A percentile compares a stretch with the other conserved stretches of the same genome.
These are phyloP conservation scores for Cytospora piceicola DNA, from an alignment of 2,329 filamentous ascomycete genomes.

Conservation along the genomic window DNA sequence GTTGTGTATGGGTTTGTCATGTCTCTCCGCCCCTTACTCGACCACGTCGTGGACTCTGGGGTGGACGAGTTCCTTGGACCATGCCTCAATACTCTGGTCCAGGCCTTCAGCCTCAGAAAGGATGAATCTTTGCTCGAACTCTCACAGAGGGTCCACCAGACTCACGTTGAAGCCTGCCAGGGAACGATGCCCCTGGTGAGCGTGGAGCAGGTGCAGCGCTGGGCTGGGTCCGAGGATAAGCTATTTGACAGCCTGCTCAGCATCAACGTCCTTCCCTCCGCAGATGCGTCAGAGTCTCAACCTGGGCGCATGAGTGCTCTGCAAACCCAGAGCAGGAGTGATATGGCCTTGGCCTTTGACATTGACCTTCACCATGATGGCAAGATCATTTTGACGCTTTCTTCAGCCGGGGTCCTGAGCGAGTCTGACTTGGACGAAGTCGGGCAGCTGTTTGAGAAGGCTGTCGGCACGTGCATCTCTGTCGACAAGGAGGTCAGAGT, in stretches of 20 bases:
- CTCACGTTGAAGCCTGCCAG: conserved; percentile 30
- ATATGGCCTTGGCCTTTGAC: conserved; percentile 34
- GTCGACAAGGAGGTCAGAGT: conserved; percentile 3
- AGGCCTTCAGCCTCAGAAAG: conserved; percentile 26
- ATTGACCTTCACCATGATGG: conserved; percentile 33
- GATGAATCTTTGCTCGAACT: conserved; percentile 26
- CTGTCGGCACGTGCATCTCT: conserved; percentile 15
- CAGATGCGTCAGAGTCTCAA: not conserved
- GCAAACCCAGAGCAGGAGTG: conserved; percentile 27
- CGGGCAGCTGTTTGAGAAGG: conserved; percentile 30
- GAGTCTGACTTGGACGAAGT: conserved; percentile 17
- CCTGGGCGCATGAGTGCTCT: conserved; percentile 28
- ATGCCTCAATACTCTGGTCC: conserved; percentile 34
- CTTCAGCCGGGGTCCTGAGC: conserved; percentile 24
- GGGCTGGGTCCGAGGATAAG: conserved; percentile 33
- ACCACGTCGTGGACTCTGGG: conserved; percentile 15
- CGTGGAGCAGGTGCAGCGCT: conserved; percentile 34
- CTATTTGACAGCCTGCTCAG: conserved; percentile 35
- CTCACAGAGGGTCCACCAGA: conserved; percentile 28
- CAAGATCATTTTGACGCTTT: conserved; percentile 30
- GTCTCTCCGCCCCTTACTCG: conserved; percentile 31
- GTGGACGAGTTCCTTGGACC: conserved; percentile 32
- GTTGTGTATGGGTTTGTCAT: conserved; percentile 32
- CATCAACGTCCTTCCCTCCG: conserved; percentile 27
- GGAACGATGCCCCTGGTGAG: conserved; percentile 34